Evolutionary conservation across 2,329 filamentous ascomycete genomes (phyloP), one percentile per base, ranked within the genome.

Genomic region (Diplodia scrobiculata): DNA sequence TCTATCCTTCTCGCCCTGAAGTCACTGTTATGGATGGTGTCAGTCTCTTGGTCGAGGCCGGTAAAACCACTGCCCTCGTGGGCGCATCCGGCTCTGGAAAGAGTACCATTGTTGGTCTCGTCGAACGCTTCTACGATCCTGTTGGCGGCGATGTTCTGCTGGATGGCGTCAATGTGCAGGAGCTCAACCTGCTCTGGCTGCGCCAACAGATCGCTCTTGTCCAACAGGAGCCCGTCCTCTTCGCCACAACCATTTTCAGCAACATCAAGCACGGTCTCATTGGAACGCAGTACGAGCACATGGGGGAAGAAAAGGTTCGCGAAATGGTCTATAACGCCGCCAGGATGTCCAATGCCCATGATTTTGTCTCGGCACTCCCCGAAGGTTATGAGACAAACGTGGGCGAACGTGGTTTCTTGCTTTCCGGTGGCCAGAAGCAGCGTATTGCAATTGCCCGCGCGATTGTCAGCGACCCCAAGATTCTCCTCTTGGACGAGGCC

Each of bases 391-490:
- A 96, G 70, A 97, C 93, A 0, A 87, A 96, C 70, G 92, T 97
- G 19, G 93, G 93, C 67, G 91, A 96, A 77, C 89, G 92, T 69
- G 93, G 92, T 9, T 95, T 96, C 76, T 80, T 96, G 63, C 83
- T 97, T 11, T 95, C 91, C 63, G 93, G 93, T 75, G 93, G 93
- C 41, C 93, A 97, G 79, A 96, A 96, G 78, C 93, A 97, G 78
- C 90, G 93, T 71, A 94, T 97, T 74, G 92, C 92, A 10, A 96
- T 96, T 77, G 91, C 92, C 7, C 84, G 91, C 73, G 92, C 92
- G 32, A 86, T 96, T 67, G 91, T 96, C 52, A 92, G 89, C 45
- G 90, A 96, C 72, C 92, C 92, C 1, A 95, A 92, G 79, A 87
- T 97, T 72, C 83, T 97, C 0, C 84, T 97, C 0, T 87, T 97